phyloP scores from a whole-genome alignment of 345 rosid species.

The Raphanus raphanistrum region DNA sequence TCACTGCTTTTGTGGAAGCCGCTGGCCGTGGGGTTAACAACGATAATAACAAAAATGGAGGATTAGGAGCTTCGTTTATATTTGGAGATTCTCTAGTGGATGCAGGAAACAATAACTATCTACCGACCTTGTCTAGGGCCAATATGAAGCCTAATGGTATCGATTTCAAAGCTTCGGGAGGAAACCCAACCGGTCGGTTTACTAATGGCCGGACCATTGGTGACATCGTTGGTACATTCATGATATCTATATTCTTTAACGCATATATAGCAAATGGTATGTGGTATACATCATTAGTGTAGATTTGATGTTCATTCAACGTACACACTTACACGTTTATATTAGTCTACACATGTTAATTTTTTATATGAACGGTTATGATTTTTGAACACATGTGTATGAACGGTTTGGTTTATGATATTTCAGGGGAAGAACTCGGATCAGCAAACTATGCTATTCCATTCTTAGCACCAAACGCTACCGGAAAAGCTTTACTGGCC shows the following conservation, averaged over 20 bases:
- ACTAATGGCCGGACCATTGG: slow-evolving; percentile 78
- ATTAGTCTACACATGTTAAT: neutral
- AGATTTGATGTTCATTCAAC: slow-evolving; percentile 18
- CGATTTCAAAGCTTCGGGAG: slow-evolving; percentile 52
- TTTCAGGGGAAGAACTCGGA: slow-evolving; percentile 49
- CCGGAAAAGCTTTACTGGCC: slow-evolving; percentile 45
- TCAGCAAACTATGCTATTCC: slow-evolving; percentile 53
- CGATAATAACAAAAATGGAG: slow-evolving; percentile 25
- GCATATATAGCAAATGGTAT: neutral
- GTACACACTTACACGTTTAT: neutral
- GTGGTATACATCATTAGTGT: neutral
- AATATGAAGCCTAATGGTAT: slow-evolving; percentile 67
- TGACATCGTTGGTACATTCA: slow-evolving; percentile 63
- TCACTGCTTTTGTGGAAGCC: slow-evolving; percentile 20
- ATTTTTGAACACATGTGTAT: neutral
- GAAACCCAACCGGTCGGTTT: slow-evolving; percentile 70
- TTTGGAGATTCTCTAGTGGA: slow-evolving; percentile 84
- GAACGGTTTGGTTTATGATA: neutral
- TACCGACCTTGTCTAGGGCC: slow-evolving; percentile 62
- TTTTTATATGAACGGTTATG: neutral
- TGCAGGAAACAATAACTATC: slow-evolving; percentile 78
- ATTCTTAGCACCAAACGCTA: slow-evolving; percentile 69
- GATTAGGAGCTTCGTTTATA: slow-evolving; percentile 59
- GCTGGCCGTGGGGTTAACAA: slow-evolving; percentile 38
- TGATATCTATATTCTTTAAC: neutral